Evolutionary conservation across 805 yeast genomes (phyloP).

Genomic region (Sugiyamaella floridensis): DNA sequence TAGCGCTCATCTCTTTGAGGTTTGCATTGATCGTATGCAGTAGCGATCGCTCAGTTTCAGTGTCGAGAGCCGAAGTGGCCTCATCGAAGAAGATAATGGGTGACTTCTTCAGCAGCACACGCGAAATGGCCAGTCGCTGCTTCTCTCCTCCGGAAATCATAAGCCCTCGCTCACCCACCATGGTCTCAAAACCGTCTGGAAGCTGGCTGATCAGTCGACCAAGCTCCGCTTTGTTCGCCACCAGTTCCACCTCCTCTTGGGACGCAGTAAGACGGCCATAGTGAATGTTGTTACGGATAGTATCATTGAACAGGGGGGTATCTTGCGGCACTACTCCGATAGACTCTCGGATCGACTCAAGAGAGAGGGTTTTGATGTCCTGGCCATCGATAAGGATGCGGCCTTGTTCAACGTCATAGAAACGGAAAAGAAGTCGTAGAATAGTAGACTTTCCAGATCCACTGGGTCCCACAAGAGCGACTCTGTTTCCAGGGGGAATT

Average conservation of each 20-base stretch:
- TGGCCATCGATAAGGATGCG: conserved; percentile 81
- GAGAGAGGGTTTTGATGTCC: conserved; percentile 66
- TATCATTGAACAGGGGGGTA: conserved; percentile 89
- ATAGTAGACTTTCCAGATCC: conserved; percentile 95
- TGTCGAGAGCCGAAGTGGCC: conserved; percentile 91
- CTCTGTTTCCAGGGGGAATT: conserved; percentile 84
- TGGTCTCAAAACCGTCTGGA: conserved; percentile 78
- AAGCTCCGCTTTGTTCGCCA: conserved; percentile 65
- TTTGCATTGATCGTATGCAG: conserved; percentile 65
- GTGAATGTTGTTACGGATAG: conserved; percentile 78
- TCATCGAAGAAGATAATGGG: conserved; percentile 94
- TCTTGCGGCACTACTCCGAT: conserved; percentile 97
- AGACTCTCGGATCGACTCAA: conserved; percentile 64
- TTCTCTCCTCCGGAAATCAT: conserved; percentile 99
- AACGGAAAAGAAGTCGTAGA: conserved; percentile 74
- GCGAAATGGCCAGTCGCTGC: conserved; percentile 88
- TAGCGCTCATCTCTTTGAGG: conserved; percentile 51
- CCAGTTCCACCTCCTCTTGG: conserved; percentile 60
- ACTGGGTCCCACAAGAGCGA: conserved; percentile 93
- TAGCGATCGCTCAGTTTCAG: conserved; percentile 87
- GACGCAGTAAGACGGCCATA: conserved; percentile 74
- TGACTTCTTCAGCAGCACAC: conserved; percentile 77
- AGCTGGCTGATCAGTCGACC: conserved; percentile 54
- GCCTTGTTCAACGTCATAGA: conserved; percentile 78
- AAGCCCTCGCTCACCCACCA: conserved; percentile 94